Conservation (phyloP, 768 basidiomycete genomes). For the Asterophora parasitica region DNA sequence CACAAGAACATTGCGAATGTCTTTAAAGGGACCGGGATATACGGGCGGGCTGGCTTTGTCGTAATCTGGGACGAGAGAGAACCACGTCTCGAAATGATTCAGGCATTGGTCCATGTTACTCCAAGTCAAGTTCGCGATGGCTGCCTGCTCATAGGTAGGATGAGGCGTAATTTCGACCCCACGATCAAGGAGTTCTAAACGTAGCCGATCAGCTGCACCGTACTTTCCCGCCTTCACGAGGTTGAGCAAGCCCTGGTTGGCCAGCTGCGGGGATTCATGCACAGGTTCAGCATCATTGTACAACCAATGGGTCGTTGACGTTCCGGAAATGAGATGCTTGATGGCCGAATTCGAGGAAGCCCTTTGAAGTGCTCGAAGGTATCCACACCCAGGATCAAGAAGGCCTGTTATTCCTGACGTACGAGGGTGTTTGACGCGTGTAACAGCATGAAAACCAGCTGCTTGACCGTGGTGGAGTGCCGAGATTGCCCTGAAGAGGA, state of each 20-base stretch:
- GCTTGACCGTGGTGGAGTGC: not conserved
- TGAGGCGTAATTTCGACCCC: slow-evolving; percentile 13
- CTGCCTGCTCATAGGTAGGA: slow-evolving; percentile 16
- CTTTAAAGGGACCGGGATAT: slow-evolving; percentile 4
- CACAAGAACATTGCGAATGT: slow-evolving; percentile 13
- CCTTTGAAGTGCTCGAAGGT: not conserved
- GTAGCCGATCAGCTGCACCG: slow-evolving; percentile 18
- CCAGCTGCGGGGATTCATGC: not conserved
- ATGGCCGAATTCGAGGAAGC: slow-evolving; percentile 7
- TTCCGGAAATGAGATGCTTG: slow-evolving; percentile 7
- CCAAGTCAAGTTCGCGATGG: slow-evolving; percentile 13
- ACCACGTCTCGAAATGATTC: slow-evolving; percentile 13
- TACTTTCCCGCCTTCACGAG: slow-evolving; percentile 13
- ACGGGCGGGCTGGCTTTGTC: not conserved
- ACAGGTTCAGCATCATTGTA: not conserved
- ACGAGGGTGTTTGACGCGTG: not conserved
- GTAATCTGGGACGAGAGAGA: slow-evolving; percentile 17
- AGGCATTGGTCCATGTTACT: slow-evolving; percentile 5
- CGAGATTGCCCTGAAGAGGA: not conserved
- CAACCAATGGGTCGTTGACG: slow-evolving; percentile 6
- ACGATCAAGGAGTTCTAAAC: slow-evolving; percentile 8
- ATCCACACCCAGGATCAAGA: no score
- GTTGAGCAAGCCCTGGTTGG: slow-evolving; percentile 10
- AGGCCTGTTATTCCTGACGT: not conserved
- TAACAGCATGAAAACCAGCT: not conserved